A percentile compares a stretch with the other conserved stretches of the same genome.
Conservation (phyloP, 2,329 filamentous ascomycete species). For the Nemania sp. region DNA sequence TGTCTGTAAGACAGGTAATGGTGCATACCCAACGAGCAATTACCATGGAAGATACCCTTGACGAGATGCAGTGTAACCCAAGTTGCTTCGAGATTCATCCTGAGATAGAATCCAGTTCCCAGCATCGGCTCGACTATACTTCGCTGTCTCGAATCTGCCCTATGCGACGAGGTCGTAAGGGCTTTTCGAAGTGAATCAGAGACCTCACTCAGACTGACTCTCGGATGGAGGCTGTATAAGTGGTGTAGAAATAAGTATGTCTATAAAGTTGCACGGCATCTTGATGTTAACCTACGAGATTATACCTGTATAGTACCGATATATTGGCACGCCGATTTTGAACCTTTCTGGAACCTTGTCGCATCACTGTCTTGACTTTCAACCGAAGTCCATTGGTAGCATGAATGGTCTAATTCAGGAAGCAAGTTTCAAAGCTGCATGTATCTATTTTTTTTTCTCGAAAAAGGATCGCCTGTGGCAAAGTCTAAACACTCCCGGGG, state of each 20-base stretch:
- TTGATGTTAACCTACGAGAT: constrained; percentile 8
- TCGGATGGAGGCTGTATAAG: constrained; percentile 13
- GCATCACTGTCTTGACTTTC: constrained; percentile 20
- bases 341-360: constrained; percentile 20
- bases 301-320: constrained; percentile 10
- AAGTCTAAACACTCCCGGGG: constrained; percentile 10
- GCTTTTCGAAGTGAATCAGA: constrained; percentile 1
- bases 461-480: constrained; percentile 5
- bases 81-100: constrained; percentile 25
- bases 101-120: constrained; percentile 11
- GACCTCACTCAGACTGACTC: background rate
- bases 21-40: constrained; percentile 16
- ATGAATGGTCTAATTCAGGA: constrained; percentile 19
- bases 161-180: constrained; percentile 2
- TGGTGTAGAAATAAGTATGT: background rate
- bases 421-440: constrained; percentile 29
- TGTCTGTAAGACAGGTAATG: constrained; percentile 19
- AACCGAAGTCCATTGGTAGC: constrained; percentile 22
- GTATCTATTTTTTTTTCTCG: constrained; percentile 20
- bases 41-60: constrained; percentile 20
- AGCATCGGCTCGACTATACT: constrained; percentile 23
- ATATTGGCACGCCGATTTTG: constrained; percentile 1
- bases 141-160: constrained; percentile 14
- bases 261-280: constrained; percentile 18
- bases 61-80: constrained; percentile 23